Evolutionary conservation across 192 early-diverging fungal species (phyloP), one percentile per base, ranked within the genome.

Genomic region (Entomortierella beljakovae): DNA sequence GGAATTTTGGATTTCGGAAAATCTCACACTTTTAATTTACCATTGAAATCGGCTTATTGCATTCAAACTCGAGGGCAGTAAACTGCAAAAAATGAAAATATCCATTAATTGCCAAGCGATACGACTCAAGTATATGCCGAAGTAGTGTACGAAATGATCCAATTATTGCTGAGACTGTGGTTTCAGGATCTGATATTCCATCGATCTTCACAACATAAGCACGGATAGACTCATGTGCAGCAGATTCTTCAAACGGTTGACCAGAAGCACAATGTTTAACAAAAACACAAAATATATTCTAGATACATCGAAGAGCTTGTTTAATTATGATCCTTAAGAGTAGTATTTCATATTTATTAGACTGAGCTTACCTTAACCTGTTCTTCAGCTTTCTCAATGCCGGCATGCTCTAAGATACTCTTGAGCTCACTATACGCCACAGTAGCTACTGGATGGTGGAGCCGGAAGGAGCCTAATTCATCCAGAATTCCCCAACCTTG

Each of bases 401-500:
- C 68, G 25, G 68, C 61, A 6, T 16, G 33, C 16, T 38, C 54
- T 31, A 79, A 35, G 11, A 79, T 65, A 13, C 23, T 16, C 20
- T 52, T 69, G 7, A 79, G 28, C 4, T 53, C 49, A 11, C 70
- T 62, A 37, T 79, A 70, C 15, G 75, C 67, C 3, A 56, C 75
- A 37, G 40, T 65, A 6, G 75, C 66, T 11, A 79, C 68, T 48
- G 75, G 75, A 29, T 79, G 75, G 23, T 79, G 75, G 31, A 79
- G 64, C 22, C 75, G 66, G 42, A 65, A 79, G 6, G 75, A 79
- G 5, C 68, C 38, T 11, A 87, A 28, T 33, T 88, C 86, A 28
- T 88, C 89, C 34, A 93, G 40, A 23, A 90, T 70, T 32, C 76
- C 77, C 80, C 83, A 75, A 0, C 87, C 92, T 62, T 87, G 65